Evolutionary conservation across 768 basidiomycete species (phyloP), one percentile per base, ranked within the genome.

Genomic region (Kwoniella dendrophila): DNA sequence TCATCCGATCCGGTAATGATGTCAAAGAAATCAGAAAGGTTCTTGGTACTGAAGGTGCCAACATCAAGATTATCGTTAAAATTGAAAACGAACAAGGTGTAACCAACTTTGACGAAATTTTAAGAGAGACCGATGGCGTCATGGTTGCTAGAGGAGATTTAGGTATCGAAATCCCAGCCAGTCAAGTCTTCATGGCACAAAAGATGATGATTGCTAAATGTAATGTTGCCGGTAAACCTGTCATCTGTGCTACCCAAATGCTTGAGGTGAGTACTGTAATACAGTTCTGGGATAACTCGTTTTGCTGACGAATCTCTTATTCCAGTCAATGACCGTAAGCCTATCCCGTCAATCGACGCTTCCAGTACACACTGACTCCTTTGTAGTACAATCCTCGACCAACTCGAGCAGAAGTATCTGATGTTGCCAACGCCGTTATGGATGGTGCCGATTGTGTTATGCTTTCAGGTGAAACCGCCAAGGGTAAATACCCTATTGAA

Each of bases 161-260:
- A 52, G 96, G 96, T 80, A 99, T 99, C 74, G 96, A 99, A 82
- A 99, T 99, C 72, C 96, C 96, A n/a, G 92, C 96, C 44, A 90
- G 89, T 74, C 96, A 98, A 77, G 96, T 99, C 45, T 99, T 99
- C 85, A 83, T 98, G 73, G 96, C 96, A 7, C 96, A 99, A 80
- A 99, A 99, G 84, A 98, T 98, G 95, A 99, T 99, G 94, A 99
- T 98, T 72, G 87, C 95, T 62, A 98, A 98, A 83, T 96, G 93
- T 83, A 97, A 96, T 84, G 90, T 95, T 75, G 88, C 86, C 56
- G 96, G 96, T 72, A 99, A 99, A 83, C 94, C 96, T 41, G 90
- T 91, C 75, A 98, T 99, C 78, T 94, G 96, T 64, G 96, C 96
- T 10, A 99, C 96, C 14, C 95, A 99, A 81, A 99, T 99, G 95